Evolutionary conservation across 805 yeast species (phyloP), one percentile per base, ranked within the genome.

Genomic region (Danielia reshetovae): DNA sequence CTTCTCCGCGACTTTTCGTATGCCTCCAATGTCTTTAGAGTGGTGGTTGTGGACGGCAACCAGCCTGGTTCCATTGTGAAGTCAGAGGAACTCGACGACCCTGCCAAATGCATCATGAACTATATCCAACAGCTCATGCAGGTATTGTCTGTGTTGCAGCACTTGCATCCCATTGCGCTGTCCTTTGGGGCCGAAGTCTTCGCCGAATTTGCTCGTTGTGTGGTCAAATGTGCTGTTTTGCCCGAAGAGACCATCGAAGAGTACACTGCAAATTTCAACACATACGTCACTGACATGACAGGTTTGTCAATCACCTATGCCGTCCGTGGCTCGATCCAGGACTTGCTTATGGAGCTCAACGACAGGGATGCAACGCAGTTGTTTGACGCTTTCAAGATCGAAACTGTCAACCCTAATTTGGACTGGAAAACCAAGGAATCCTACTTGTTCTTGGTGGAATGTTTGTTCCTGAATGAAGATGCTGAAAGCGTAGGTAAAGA

Each of bases 231-330:
- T 7, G 55, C 77, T 5, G 49, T 57, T 8, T 48, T 80, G 9
- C 68, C 81, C 2, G 38, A 48, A 1, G 70, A 64, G 4, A 56
- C 62, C 0, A 55, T 62, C 19, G 72, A 66, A 23, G 71, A 69
- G 4, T 85, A 81, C 69, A 54, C 57, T 3, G 65, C 61, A 2
- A 89, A 88, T 51, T 73, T 78, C 50, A 86, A 88, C 49, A 59
- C 56, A 3, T 87, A 77, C 54, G 84, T 86, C 5, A 74, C 88
- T 2, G 81, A 77, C 23, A 88, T 85, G 37, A 69, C 85, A 2
- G 96, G 87, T 2, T 67, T 88, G 21, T 61, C 80, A 0, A 61
- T 79, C 0, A 28, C 45, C 1, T 57, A 59, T 7, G 57, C 72
- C 2, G 72, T 80, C 1, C 72, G 97, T 34, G 82, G 79, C 31